Conservation (phyloP, 1,139 yeast genomes). For the Suhomyces bokatorum region DNA sequence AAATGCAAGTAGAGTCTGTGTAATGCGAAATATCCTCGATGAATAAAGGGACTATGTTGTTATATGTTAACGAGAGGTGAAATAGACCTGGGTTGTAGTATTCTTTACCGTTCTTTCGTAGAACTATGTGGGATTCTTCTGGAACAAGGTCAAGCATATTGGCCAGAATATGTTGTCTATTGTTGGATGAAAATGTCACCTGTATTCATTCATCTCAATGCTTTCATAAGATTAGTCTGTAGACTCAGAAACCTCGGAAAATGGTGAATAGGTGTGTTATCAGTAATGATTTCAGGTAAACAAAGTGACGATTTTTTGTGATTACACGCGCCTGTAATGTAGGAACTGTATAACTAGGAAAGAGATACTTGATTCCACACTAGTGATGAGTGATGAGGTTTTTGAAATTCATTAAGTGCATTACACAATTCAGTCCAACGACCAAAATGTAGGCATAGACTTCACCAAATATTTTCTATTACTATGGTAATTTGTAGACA, state of each 20-base stretch:
- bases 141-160: constrained; percentile 32
- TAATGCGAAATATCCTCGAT: constrained; percentile 27
- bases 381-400: no score
- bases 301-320: no score
- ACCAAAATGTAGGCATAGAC: no score
- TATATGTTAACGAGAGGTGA: constrained; percentile 31
- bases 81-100: constrained; percentile 37
- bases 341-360: no score
- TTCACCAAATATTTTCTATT: no score
- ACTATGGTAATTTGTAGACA: not conserved
- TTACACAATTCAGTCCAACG: no score
- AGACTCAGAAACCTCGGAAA: no score
- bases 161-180: not conserved
- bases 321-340: no score
- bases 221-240: not conserved
- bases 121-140: constrained; percentile 31
- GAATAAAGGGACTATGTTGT: constrained; percentile 28
- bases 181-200: not conserved
- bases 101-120: constrained; percentile 21
- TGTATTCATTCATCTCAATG: not conserved
- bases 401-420: no score
- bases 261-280: no score
- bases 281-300: no score
- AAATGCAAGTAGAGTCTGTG: constrained; percentile 20
- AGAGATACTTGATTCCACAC: no score